Base-by-base conservation (phyloP, 768 basidiomycete species). In the Trametes sanguinea region DNA sequence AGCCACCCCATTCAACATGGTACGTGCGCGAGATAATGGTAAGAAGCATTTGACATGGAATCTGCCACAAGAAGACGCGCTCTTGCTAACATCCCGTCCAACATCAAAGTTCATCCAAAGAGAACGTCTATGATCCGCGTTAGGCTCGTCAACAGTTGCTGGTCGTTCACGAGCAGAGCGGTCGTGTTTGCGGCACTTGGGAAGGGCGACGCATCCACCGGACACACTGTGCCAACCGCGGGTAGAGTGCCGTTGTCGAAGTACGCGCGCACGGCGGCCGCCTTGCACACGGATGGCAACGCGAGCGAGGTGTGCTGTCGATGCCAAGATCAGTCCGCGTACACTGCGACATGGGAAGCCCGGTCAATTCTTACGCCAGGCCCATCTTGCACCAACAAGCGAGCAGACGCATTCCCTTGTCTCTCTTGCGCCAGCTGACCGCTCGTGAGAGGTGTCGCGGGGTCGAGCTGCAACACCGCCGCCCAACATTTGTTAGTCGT, bases 381-480 rank as follows among this genome's bases (percentile, higher is more conserved):
- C 13, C 71, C 63, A 53, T 73, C 68, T 53, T 72, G 72, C 22
- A 73, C 60, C 5, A 75, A 51, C 22, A 75, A 62, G 11, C 69
- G 60, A 14, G 73, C 64, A 4, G 71, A 71, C 27, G 68, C 30
- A 33, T 63, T 62, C 8, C 52, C 56, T 33, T 73, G 65, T 14
- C 68, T 55, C 44, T 65, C 56, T 17, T 69, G 63, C 5, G 72
- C 70, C 0, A 56, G 33, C 47, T 62, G 48, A 10, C 69, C 74
- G 57, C 69, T 74, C 10, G 51, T 42, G 16, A 72, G 57, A 7
- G 74, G 72, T 8, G 74, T 75, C 14, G 73, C 70, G 3, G 73
- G 73, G 59, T 75, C 67, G 10, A 60, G 63, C 64, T 65, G 35
- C 11, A n/a, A 35, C 35, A 51, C 29, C 27, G 11, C 11, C 32